These are phyloP conservation scores for Globisporangium heterothallicum DNA, from an alignment of 352 stramenopile species.

Conservation along the genomic window DNA sequence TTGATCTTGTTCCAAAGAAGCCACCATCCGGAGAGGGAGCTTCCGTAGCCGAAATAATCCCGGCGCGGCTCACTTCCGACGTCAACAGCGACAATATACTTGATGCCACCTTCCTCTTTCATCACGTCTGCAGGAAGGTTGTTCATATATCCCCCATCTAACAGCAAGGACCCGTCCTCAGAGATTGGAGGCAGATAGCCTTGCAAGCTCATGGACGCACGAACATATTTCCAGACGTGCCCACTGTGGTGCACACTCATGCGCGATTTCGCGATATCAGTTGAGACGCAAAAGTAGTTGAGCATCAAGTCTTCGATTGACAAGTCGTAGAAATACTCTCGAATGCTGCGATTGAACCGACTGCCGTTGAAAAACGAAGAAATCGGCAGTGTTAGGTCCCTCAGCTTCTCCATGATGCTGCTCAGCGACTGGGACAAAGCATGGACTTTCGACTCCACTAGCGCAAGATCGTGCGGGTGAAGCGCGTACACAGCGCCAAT, in stretches of 20 bases:
- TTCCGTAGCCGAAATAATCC: constrained; percentile 79
- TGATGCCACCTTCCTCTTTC: constrained; percentile 83
- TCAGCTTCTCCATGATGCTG: constrained; percentile 70
- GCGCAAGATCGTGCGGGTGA: constrained; percentile 59
- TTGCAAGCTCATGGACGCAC: constrained; percentile 89
- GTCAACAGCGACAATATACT: constrained; percentile 88
- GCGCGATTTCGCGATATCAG: constrained; percentile 86
- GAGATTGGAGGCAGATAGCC: constrained; percentile 89
- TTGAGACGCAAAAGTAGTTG: constrained; percentile 91
- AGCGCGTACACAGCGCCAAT: constrained; percentile 80
- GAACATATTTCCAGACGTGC: constrained; percentile 86
- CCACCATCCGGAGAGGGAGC: constrained; percentile 85
- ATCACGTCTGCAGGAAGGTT: constrained; percentile 92
- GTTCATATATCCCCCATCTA: constrained; percentile 93
- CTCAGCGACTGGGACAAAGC: constrained; percentile 57
- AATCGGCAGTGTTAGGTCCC: constrained; percentile 86
- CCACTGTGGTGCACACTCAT: constrained; percentile 87
- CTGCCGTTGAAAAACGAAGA: constrained; percentile 86
- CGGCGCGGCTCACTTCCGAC: constrained; percentile 77
- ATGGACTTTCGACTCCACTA: constrained; percentile 53
- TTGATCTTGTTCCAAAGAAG: constrained; percentile 90
- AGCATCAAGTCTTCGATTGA: constrained; percentile 89
- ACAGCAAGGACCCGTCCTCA: constrained; percentile 79
- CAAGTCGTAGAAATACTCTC: constrained; percentile 66
- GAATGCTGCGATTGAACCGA: constrained; percentile 79